Base-by-base conservation (phyloP, 345 rosid species). In the Bretschneidera sinensis region DNA sequence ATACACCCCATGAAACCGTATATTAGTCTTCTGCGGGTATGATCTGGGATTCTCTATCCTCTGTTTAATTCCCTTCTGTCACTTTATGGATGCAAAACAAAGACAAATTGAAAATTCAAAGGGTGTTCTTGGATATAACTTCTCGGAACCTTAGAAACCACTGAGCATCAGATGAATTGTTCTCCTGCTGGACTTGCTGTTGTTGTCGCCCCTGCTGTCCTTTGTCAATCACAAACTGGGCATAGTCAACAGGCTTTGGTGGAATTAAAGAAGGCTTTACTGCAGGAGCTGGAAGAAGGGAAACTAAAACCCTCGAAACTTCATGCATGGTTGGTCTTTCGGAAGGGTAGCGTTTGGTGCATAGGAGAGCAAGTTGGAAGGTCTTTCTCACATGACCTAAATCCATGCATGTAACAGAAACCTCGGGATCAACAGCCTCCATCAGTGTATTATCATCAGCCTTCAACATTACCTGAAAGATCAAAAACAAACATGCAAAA, bases 301-400 rank as follows among this genome's bases (percentile, higher is more conserved):
- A 81, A 28, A 80, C 72, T 62, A 94, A 57, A 53, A 86, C 90
- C 60, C 89, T 77, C 0, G 86, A 82, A 13, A 94, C 97, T 52
- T 90, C 97, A 17, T 83, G 92, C 99, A 94, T 94, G 18, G 91
- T 81, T 1, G 99, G 99, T 45, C 97, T 75, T 67, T 87, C 96
- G 0, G 80, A 79, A 10, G 95, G 92, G 55, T 78, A 60, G 14
- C 71, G 78, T 77, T 88, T 88, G 0, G 97, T 77, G 76, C 99
- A 94, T 33, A 90, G 55, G 39, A 94, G 76, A 17, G 96, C 97
- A 15, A 94, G 86, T 56, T 86, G 90, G 70, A 90, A 80, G 14
- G 81, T 78, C 79, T 94, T 94, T 63, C 64, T 79, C 23, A 90
- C 81, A 34, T 79, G 83, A 43, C 76, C 66, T 28, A 80, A 19